Evolutionary conservation across 495 filamentous ascomycete species (phyloP).

Genomic region (Podospora didyma): DNA sequence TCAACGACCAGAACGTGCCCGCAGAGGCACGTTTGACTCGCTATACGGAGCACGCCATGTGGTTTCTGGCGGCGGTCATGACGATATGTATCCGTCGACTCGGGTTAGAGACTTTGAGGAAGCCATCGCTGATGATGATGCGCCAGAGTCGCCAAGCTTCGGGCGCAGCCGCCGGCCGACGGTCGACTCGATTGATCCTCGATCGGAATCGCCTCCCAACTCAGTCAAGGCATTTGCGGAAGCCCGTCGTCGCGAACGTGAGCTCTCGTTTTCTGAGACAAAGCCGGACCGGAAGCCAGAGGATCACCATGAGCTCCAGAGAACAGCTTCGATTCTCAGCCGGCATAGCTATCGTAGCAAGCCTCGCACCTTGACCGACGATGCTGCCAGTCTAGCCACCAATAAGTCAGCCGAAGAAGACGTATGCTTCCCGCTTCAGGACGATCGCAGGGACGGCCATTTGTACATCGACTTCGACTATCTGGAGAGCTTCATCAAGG

Average conservation of each 20-base stretch:
- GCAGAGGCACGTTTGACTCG: slow-evolving; percentile 55
- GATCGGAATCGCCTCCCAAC: slow-evolving; percentile 84
- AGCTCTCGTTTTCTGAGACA: slow-evolving; percentile 47
- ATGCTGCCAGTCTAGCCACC: slow-evolving; percentile 46
- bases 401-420: slow-evolving; percentile 69
- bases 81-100: slow-evolving; percentile 27
- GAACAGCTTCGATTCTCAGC: slow-evolving; percentile 67
- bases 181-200: slow-evolving; percentile 41
- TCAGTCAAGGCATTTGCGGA: slow-evolving; percentile 97
- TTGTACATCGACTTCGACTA: slow-evolving; percentile 80
- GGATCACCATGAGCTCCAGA: slow-evolving; percentile 64
- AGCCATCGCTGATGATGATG: slow-evolving; percentile 79
- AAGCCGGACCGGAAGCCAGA: slow-evolving; percentile 33
- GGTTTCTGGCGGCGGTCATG: slow-evolving; percentile 26
- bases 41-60: slow-evolving; percentile 44
- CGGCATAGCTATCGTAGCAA: slow-evolving; percentile 48
- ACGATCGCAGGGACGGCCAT: slow-evolving; percentile 39
- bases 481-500: slow-evolving; percentile 72
- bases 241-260: slow-evolving; percentile 54
- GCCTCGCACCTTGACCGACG: slow-evolving; percentile 39
- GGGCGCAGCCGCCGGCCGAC: slow-evolving; percentile 44
- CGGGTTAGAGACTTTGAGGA: slow-evolving; percentile 61
- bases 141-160: slow-evolving; percentile 33
- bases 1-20: slow-evolving; percentile 48
- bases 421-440: slow-evolving; percentile 71